These are phyloP conservation scores for Auricularia auricula-judae DNA, from an alignment of 768 basidiomycete species.

Conservation along the genomic window DNA sequence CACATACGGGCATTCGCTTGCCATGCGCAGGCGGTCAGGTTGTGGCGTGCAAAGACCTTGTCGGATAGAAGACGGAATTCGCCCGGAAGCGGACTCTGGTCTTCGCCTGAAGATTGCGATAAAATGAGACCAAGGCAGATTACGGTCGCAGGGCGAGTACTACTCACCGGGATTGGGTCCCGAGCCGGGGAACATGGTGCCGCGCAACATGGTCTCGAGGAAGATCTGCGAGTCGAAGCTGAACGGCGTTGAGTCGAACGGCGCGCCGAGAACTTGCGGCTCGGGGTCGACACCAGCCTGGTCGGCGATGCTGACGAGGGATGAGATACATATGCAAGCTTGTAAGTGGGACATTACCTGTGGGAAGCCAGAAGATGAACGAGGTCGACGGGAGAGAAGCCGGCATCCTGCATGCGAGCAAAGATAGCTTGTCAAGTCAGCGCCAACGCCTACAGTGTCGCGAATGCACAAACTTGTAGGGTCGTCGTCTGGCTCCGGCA, in stretches of 20 bases:
- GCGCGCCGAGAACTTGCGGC: constrained; percentile 19
- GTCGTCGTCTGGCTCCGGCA: too few species aligned
- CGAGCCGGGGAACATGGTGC: constrained; percentile 23
- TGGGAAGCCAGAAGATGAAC: constrained; percentile 14
- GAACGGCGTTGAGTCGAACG: constrained; percentile 36
- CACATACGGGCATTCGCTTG: constrained; percentile 26
- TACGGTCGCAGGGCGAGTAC: too few species aligned
- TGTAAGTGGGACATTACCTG: constrained; percentile 9
- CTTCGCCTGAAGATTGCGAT: neutral
- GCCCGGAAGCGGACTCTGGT: constrained; percentile 11
- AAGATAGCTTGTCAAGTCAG: constrained; percentile 4
- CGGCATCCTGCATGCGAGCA: constrained; percentile 11
- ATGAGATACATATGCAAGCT: neutral
- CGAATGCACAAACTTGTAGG: constrained; percentile 3
- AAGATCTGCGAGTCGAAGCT: constrained; percentile 37
- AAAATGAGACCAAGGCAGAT: neutral
- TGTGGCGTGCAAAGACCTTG: constrained; percentile 17
- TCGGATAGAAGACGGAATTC: constrained; percentile 38
- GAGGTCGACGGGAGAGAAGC: constrained; percentile 12
- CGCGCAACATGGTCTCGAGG: constrained; percentile 18
- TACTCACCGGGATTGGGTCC: constrained; percentile 26
- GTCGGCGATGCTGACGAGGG: neutral
- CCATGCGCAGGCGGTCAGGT: constrained; percentile 37
- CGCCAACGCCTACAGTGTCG: constrained; percentile 8
- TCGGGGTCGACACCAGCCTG: neutral